Base-by-base conservation (phyloP, 495 filamentous ascomycete species). In the Penicillium roqueforti region DNA sequence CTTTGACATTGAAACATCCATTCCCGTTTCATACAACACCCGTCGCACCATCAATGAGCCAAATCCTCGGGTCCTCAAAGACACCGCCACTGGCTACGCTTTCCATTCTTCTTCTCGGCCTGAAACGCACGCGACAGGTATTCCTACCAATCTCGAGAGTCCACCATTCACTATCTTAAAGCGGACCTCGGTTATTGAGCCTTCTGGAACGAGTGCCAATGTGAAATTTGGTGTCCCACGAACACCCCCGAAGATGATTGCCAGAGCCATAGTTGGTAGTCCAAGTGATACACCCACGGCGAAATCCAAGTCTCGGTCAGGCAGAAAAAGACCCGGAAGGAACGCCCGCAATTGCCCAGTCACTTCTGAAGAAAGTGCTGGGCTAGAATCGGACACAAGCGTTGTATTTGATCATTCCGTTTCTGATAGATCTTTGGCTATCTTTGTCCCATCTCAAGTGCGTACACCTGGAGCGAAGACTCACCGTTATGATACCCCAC, bases 361-460 rank as follows among this genome's bases (percentile, higher is more conserved):
- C 23, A 58, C 59, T n/a, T 67, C 70, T 0, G 73, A 75, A 40
- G 68, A 58, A 20, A 71, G 60, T 56, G 55, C 60, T 1, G 63
- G 61, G 28, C 54, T 51, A 16, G 70, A 74, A 6, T 77, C 70
- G 8, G 74, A 75, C 54, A 57, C 60, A 1, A 66, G 59, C 31
- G 58, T 63, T 34, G 38, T 77, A 3, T 73, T 76, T 45, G 73
- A 76, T 40, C 63, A 46, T 18, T 59, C 66, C 6, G 39, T 59
- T 11, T 39, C 52, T 9, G 53, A 54, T 14, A 65, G 62, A 23
- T 19, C 58, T 0, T 51, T 62, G 1, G 53, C 46, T 18, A 45
- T 69, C 6, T 65, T 75, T 42, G 56, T 70, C 28, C 71, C 71
- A 1, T 37, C 62, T 3, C 68, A 70, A 44, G 57, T 73, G 9